phyloP scores from a whole-genome alignment of 2,329 filamentous ascomycete species.

The Botrytis hyacinthi region DNA sequence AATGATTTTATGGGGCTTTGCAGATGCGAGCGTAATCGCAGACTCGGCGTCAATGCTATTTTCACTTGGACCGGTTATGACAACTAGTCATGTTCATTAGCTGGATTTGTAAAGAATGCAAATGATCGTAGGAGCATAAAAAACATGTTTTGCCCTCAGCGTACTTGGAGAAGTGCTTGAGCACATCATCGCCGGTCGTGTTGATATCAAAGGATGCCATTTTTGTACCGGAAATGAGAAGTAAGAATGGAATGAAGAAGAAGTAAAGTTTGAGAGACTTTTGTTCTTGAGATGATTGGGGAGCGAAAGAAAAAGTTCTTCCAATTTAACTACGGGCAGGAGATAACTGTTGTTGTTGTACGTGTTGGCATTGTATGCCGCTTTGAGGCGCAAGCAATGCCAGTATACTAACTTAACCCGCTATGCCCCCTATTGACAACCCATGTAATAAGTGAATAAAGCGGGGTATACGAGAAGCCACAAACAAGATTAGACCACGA shows the following conservation, averaged over 20 bases:
- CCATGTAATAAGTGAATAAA: neutral
- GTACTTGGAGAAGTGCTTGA: neutral
- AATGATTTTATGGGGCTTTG: slow-evolving; percentile 25
- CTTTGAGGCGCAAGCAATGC: neutral
- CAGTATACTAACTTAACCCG: neutral
- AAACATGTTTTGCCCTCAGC: neutral
- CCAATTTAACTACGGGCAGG: neutral
- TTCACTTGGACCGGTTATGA: slow-evolving; percentile 28
- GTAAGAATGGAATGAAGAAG: neutral
- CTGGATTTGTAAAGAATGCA: neutral
- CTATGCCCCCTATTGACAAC: neutral
- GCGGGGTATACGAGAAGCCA: neutral
- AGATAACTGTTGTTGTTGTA: neutral
- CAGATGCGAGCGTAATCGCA: slow-evolving; percentile 30
- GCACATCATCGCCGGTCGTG: neutral
- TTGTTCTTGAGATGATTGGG: rapidly evolving
- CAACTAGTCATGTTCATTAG: slow-evolving; percentile 5
- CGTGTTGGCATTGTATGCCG: neutral
- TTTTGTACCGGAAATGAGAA: neutral
- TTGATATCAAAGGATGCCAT: neutral
- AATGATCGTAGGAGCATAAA: neutral
- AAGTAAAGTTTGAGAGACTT: too few relatives aligned
- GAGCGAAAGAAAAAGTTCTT: neutral
- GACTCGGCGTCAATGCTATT: slow-evolving; percentile 27
- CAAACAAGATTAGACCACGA: neutral